Conservation (phyloP, 352 stramenopile genomes). For the Phytophthora pseudosyringae region DNA sequence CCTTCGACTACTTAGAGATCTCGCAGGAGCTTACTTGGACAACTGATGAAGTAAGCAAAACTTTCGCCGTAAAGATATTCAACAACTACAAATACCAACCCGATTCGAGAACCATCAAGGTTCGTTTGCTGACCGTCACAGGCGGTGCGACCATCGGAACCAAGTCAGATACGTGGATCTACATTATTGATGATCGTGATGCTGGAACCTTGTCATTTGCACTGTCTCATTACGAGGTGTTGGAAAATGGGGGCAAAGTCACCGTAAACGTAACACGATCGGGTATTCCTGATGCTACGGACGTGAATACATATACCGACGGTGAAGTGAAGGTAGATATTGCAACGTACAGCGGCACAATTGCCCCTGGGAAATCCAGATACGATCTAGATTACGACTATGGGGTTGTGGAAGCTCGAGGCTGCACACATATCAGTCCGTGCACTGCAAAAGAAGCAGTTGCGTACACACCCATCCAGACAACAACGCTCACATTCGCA, state of each 20-base stretch:
- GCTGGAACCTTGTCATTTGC: conserved; percentile 72
- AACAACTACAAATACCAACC: conserved; percentile 76
- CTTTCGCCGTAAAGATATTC: conserved; percentile 68
- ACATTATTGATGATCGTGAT: conserved; percentile 80
- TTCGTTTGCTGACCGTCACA: conserved; percentile 53
- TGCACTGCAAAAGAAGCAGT: conserved; percentile 54
- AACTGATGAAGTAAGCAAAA: conserved; percentile 59
- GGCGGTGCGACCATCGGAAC: conserved; percentile 62
- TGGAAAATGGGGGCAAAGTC: conserved; percentile 56
- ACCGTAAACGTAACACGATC: conserved; percentile 57
- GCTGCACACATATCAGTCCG: conserved; percentile 71
- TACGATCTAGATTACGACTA: conserved; percentile 70
- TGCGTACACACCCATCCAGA: conserved; percentile 56
- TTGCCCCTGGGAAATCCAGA: conserved; percentile 49
- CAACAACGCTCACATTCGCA: conserved; percentile 59
- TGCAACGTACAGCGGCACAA: conserved; percentile 58
- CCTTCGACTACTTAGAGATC: conserved; percentile 67
- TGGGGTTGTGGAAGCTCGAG: conserved; percentile 47
- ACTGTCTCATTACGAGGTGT: conserved; percentile 59
- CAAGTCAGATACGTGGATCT: conserved; percentile 61
- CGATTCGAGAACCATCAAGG: conserved; percentile 52
- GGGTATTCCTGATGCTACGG: conserved; percentile 48
- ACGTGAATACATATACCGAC: conserved; percentile 70
- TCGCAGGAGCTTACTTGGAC: conserved; percentile 62
- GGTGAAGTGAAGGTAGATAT: conserved; percentile 62